Percentiles rank a stretch among this genome's conserved stretches.
phyloP scores from a whole-genome alignment of 306 rosid genomes.

The Cicer chorassanicum region DNA sequence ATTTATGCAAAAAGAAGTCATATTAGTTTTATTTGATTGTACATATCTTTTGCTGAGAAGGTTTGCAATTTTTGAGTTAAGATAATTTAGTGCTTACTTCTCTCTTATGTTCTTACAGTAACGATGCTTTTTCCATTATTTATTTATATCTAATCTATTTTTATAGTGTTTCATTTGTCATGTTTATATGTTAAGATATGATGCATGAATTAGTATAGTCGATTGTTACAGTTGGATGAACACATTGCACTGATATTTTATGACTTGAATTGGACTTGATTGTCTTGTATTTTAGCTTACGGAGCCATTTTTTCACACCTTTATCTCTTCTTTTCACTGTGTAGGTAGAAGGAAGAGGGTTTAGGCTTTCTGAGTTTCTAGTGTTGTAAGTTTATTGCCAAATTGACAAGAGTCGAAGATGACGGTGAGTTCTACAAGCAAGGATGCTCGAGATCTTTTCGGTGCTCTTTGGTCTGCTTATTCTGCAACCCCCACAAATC shows the following conservation, averaged over 20 bases:
- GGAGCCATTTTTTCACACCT: constrained; percentile 1
- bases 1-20: not conserved
- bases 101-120: not conserved
- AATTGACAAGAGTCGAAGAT: constrained; percentile 19
- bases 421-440: constrained; percentile 57
- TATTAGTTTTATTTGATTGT: not conserved
- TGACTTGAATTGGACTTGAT: not conserved
- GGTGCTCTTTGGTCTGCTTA: constrained; percentile 80
- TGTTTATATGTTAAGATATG: not conserved
- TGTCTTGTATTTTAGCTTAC: constrained; percentile 2
- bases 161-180: not conserved
- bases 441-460: constrained; percentile 72
- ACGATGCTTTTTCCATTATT: not conserved
- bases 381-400: not conserved
- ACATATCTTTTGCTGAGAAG: not conserved
- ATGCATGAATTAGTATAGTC: constrained; percentile 10
- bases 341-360: constrained; percentile 9
- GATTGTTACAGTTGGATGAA: constrained; percentile 19
- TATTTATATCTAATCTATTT: not conserved
- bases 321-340: not conserved
- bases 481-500: constrained; percentile 73
- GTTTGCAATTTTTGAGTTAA: not conserved
- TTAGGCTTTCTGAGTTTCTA: not conserved
- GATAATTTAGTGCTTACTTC: not conserved
- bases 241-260: not conserved